Evolutionary conservation across 371 early-diverging fungal genomes (phyloP), one percentile per base, ranked within the genome.

Genomic region (Mortierella sp.): DNA sequence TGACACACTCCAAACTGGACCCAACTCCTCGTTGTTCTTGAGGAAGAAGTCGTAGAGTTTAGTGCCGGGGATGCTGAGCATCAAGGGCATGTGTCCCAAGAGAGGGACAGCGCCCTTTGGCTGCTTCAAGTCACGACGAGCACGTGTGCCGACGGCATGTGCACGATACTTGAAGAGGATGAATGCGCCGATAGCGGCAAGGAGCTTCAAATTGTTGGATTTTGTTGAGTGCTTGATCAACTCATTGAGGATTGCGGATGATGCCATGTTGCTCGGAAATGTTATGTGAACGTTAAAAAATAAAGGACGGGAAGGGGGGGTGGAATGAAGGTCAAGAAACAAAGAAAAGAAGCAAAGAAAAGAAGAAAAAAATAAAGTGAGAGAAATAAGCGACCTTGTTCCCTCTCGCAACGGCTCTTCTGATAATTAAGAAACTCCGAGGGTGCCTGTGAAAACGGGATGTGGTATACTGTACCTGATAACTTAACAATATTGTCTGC

Each of bases 1-100:
- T 5, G 69, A 49, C 11, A 77, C 54, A 14, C 68, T 68, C 78
- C 78, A 77, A 1, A 65, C 58, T 5, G 78, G 78, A 11, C 78
- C 78, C 8, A 72, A 40, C 22, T 68, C 62, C 0, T 30, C 9
- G 57, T 72, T 54, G 8, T 65, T 49, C 58, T 68, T 67, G 28
- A 64, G 64, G 22, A 77, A 65, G 22, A 72, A 72, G 5, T 77
- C 61, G 24, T 77, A 72, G 20, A 77, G 47, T 47, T 68, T 28
- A 3, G 72, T 64, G 39, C 64, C 65, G 0, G 72, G 78, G 28
- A 68, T 61, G 24, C 55, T 60, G 58, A 62, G 59, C 14, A 77
- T 16, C 16, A 72, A 47, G 8, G 57, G 59, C 72, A 77, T 37
- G 47, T 72, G 72, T 1, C 77, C 77, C 14, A 77, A 62, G 16